Conservation (phyloP, 148 eudicot genomes). For the Simmondsia chinensis region DNA sequence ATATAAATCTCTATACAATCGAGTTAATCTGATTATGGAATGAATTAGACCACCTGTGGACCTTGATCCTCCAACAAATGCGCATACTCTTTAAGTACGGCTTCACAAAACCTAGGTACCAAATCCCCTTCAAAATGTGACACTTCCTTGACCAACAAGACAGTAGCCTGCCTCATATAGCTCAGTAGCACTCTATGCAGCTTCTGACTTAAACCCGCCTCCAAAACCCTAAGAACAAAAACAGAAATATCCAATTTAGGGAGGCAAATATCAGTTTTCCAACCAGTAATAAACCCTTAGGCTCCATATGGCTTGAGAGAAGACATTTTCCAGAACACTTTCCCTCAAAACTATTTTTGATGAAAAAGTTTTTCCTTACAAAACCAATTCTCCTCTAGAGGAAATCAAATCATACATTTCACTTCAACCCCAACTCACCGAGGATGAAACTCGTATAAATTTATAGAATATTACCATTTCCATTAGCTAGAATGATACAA, state of each 20-base stretch:
- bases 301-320: no score
- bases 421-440: no score
- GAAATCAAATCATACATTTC: no score
- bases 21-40: neutral
- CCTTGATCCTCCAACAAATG: constrained; percentile 42
- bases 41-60: constrained; percentile 31
- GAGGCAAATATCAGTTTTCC: neutral
- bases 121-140: constrained; percentile 26
- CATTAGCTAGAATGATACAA: neutral
- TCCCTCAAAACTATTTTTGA: no score
- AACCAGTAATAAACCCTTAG: neutral
- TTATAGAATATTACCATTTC: no score
- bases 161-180: constrained; percentile 35
- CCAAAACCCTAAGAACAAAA: constrained; percentile 34
- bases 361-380: no score
- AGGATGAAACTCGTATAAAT: no score
- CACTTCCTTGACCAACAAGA: constrained; percentile 41
- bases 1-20: neutral
- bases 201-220: constrained; percentile 30
- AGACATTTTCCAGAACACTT: no score
- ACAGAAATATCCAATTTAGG: constrained; percentile 7
- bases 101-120: constrained; percentile 29
- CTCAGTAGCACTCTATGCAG: constrained; percentile 42
- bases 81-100: constrained; percentile 37
- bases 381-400: no score